Evolutionary conservation across 2,329 filamentous ascomycete genomes (phyloP), one percentile per base, ranked within the genome.

Genomic region (Stachybotrys elegans): DNA sequence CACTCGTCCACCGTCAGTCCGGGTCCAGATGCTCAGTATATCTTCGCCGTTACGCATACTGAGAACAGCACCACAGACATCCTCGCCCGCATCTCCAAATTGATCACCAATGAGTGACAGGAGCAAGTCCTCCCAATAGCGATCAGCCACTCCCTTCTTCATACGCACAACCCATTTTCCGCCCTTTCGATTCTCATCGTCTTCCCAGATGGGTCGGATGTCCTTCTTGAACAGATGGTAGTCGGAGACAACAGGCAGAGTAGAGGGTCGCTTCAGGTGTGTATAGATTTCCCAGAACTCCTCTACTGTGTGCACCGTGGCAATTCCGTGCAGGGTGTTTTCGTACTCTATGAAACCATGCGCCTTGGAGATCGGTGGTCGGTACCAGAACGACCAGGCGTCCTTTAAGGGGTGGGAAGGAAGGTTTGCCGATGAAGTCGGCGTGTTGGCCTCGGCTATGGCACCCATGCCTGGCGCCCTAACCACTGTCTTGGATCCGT

Each of bases 181-280:
- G 43, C 93, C 93, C 54, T 84, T 86, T 66, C 89, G 93, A 70
- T 98, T 98, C 63, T 94, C 89, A 38, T 95, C 90, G 56, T 98
- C 93, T 67, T 98, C 93, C 93, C 93, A 98, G 56, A 98, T 93
- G 19, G 93, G 93, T 48, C 93, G 83, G 49, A 98, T 91, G 43
- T 91, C 92, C 61, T 93, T 90, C 68, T 93, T 95, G 75, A 98
- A 98, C 48, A 98, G 84, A 64, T 98, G 93, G 62, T 96, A 98
- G 68, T 98, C 93, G 20, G 91, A 96, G 22, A 97, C 92, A 5
- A 92, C 84, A 6, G 92, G 92, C 46, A 98, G 75, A 25, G 78
- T 73, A 27, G 91, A 97, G 3, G 94, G 93, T 22, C 87, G 82
- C 70, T 94, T 95, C 39, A 98, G 76, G 65, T 97, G 90, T 43